phyloP scores from a whole-genome alignment of 768 basidiomycete species.

The Tulasnella sp. region DNA sequence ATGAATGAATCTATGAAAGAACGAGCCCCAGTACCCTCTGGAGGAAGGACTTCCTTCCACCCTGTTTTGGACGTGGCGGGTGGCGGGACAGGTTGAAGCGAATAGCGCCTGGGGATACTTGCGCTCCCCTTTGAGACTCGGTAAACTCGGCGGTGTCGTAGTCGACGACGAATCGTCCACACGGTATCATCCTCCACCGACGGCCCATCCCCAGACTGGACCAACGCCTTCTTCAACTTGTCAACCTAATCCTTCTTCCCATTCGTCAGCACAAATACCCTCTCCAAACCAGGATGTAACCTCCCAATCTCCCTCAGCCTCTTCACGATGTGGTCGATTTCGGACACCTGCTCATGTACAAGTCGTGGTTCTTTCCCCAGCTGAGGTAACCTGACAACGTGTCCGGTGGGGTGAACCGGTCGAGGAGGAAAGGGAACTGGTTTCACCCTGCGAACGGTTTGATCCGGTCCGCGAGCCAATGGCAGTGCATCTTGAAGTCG shows the following conservation, averaged over 20 bases:
- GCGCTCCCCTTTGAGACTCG: not conserved
- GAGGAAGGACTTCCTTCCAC: constrained; percentile 49
- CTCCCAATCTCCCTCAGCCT: constrained; percentile 33
- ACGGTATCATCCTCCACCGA: not conserved
- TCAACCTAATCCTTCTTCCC: constrained; percentile 44
- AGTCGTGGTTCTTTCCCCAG: constrained; percentile 25
- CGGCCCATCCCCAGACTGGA: not conserved
- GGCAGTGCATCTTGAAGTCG: constrained; percentile 47
- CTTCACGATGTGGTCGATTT: constrained; percentile 41
- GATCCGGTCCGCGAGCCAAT: constrained; percentile 35
- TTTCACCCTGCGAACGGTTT: constrained; percentile 47
- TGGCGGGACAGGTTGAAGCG: not conserved
- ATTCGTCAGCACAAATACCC: constrained; percentile 60
- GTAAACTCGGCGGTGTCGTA: not conserved
- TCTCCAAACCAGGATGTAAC: constrained; percentile 32
- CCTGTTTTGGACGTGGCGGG: constrained; percentile 24
- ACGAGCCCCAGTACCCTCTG: not conserved
- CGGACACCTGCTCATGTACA: constrained; percentile 45
- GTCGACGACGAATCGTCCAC: not conserved
- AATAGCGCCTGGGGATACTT: not conserved
- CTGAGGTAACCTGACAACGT: not conserved
- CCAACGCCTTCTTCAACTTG: constrained; percentile 39
- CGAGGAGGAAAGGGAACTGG: constrained; percentile 44
- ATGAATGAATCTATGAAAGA: not conserved
- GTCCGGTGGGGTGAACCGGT: constrained; percentile 36